These are phyloP conservation scores for Rhynchospora pubera DNA, from an alignment of 176 grass and related monocot species.

Conservation along the genomic window DNA sequence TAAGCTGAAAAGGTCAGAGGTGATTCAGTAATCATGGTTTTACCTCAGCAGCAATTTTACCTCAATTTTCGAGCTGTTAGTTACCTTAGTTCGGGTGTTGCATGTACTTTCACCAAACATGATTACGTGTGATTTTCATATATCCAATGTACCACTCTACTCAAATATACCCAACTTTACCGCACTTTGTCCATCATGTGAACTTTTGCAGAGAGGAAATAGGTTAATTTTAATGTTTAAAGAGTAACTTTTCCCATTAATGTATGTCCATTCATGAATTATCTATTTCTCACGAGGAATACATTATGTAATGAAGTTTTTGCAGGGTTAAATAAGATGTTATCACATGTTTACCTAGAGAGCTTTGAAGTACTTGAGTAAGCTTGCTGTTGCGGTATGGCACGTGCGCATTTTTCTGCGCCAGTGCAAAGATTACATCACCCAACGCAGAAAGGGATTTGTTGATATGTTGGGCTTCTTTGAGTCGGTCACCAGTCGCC, in stretches of 20 bases:
- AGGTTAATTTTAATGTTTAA: no score
- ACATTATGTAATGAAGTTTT: neutral
- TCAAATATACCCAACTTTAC: no score
- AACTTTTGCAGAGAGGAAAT: no score
- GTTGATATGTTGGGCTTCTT: conserved; percentile 91
- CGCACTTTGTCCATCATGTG: no score
- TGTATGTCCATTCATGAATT: neutral
- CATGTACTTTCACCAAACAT: no score
- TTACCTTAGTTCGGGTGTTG: no score
- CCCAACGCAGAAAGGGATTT: conserved; percentile 89
- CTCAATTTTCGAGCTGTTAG: no score
- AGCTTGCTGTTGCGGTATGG: conserved; percentile 97
- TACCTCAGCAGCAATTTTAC: no score
- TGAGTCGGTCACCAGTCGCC: conserved; percentile 92
- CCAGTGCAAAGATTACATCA: conserved; percentile 86
- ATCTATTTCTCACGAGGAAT: neutral
- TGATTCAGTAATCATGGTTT: no score
- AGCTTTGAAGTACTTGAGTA: conserved; percentile 98
- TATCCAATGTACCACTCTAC: no score
- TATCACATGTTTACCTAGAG: conserved; percentile 57
- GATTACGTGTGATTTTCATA: no score
- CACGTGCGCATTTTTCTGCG: conserved; percentile 76
- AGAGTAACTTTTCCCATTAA: neutral
- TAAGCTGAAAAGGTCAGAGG: no score
- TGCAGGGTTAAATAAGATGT: neutral